Evolutionary conservation across 1,284 basidiomycete species (phyloP).

Genomic region (Schizopora paradoxa): DNA sequence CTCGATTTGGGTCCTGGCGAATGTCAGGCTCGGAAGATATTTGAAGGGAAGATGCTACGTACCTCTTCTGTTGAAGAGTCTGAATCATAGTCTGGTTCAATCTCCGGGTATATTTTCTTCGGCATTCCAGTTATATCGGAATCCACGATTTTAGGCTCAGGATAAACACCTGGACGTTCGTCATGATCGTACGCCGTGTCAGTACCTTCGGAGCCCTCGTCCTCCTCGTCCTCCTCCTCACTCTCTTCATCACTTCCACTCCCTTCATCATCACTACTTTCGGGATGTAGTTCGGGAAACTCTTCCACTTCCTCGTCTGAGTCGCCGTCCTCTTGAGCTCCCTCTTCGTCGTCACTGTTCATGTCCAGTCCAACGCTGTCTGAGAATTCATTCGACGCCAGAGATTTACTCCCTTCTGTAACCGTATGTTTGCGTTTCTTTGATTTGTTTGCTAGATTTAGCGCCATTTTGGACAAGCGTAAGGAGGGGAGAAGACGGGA

Average conservation of each 20-base stretch:
- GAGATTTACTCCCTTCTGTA: slow-evolving; percentile 25
- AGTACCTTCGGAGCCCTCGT: slow-evolving; percentile 23
- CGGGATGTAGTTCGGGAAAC: slow-evolving; percentile 55
- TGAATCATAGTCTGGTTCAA: slow-evolving; percentile 94
- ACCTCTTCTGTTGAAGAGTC: slow-evolving; percentile 98
- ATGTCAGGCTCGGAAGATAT: slow-evolving; percentile 13
- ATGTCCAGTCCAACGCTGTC: slow-evolving; percentile 54
- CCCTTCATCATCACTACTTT: slow-evolving; percentile 44
- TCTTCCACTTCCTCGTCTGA: slow-evolving; percentile 42
- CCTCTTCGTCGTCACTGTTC: slow-evolving; percentile 64
- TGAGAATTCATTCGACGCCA: slow-evolving; percentile 33
- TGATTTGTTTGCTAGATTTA: slow-evolving; percentile 7
- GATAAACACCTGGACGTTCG: slow-evolving; percentile 44
- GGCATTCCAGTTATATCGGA: slow-evolving; percentile 84
- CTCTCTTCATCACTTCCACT: slow-evolving; percentile 31
- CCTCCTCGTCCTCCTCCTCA: slow-evolving; percentile 34
- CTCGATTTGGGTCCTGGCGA: slow-evolving; percentile 80
- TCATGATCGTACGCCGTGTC: slow-evolving; percentile 34
- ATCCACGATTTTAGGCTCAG: slow-evolving; percentile 62
- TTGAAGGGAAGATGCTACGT: slow-evolving; percentile 30
- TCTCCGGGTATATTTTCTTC: slow-evolving; percentile 89
- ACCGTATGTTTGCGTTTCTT: slow-evolving; percentile 55
- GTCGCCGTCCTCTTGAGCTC: slow-evolving; percentile 42
- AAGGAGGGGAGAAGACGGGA: no score
- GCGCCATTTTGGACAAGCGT: slow-evolving; percentile 3